A percentile compares a stretch with the other conserved stretches of the same genome.
These are phyloP conservation scores for Tricharina praecox DNA, from an alignment of 495 filamentous ascomycete species.

Conservation along the genomic window DNA sequence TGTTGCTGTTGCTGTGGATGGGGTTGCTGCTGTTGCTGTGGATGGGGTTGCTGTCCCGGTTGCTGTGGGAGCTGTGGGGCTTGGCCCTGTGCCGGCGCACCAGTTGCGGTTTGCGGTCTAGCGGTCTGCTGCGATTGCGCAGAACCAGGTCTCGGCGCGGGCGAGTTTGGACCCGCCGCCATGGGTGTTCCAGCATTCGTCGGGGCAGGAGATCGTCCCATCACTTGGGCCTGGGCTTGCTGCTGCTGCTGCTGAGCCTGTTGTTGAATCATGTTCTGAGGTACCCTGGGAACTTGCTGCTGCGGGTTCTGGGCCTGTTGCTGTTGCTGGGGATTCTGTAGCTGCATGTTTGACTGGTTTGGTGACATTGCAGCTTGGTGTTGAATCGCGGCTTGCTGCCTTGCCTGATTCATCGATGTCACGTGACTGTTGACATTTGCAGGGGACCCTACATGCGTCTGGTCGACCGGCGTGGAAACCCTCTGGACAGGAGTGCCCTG, in stretches of 20 bases:
- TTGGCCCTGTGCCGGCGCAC: conserved; percentile 17
- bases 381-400: conserved; percentile 6
- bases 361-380: conserved; percentile 3
- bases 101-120: conserved; percentile 17
- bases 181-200: conserved; percentile 11
- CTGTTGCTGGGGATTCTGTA: conserved; percentile 23
- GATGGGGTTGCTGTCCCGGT: conserved; percentile 14
- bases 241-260: conserved; percentile 26
- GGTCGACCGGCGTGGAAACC: conserved; percentile 11
- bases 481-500: background rate
- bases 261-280: conserved; percentile 26
- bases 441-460: background rate
- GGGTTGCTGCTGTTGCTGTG: conserved; percentile 10
- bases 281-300: conserved; percentile 21
- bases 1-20: conserved; percentile 9
- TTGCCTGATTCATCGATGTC: conserved; percentile 18
- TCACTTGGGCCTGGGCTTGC: conserved; percentile 17
- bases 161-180: conserved; percentile 19
- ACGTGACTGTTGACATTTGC: conserved; percentile 21
- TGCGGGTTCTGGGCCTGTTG: conserved; percentile 14
- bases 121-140: conserved; percentile 10
- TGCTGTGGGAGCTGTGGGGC: conserved; percentile 11
- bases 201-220: conserved; percentile 2
- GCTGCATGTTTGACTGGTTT: conserved; percentile 5
- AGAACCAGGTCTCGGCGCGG: conserved; percentile 12